These are phyloP conservation scores for Leptographium radiaticola DNA, from an alignment of 2,329 filamentous ascomycete genomes.

Conservation along the genomic window DNA sequence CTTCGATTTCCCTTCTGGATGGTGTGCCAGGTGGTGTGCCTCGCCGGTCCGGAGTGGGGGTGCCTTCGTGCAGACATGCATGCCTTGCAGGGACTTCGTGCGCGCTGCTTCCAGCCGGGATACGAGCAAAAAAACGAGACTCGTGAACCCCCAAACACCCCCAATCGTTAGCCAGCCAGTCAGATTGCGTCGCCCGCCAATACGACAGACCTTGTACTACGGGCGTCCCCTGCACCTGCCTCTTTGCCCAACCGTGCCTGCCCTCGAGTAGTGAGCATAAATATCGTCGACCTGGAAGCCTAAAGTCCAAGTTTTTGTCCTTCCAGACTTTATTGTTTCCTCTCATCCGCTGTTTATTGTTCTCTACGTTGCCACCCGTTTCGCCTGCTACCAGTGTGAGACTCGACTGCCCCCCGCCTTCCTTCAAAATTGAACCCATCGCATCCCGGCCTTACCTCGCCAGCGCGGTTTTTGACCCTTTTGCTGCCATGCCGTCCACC, in stretches of 20 bases:
- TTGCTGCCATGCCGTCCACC: conserved; percentile 3
- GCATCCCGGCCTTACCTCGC: background rate
- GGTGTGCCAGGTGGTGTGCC: background rate
- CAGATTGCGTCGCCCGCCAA: background rate
- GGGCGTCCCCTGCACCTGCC: background rate
- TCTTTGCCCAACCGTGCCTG: background rate
- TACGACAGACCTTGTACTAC: background rate
- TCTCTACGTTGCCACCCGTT: too few species aligned
- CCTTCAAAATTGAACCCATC: too few species aligned
- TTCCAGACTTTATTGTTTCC: too few species aligned
- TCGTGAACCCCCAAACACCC: background rate
- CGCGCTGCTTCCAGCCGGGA: background rate
- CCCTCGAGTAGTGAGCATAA: background rate
- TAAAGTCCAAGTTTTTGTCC: too few species aligned
- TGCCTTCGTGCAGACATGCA: background rate
- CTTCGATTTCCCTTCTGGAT: background rate
- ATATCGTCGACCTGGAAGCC: background rate
- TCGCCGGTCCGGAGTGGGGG: background rate
- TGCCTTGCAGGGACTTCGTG: background rate
- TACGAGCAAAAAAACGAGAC: background rate
- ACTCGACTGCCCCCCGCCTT: too few species aligned
- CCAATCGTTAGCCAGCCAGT: background rate
- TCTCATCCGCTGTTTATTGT: too few species aligned
- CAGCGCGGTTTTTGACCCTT: background rate
- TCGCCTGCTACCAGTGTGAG: too few species aligned